Evolutionary conservation across 2,329 filamentous ascomycete genomes (phyloP).

Genomic region (Leptographium lundbergii): DNA sequence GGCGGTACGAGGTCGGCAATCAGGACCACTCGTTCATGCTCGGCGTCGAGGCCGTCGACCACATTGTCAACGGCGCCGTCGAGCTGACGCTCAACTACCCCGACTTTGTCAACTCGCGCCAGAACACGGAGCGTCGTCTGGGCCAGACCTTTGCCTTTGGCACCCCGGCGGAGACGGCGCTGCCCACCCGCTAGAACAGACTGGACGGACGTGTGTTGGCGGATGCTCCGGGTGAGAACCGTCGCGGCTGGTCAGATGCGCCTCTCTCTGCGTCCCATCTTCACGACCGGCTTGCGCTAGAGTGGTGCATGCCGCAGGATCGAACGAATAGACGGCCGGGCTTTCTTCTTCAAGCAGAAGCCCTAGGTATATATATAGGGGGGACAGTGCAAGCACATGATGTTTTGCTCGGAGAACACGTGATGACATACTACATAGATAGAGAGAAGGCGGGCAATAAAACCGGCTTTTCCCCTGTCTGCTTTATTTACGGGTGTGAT

Average conservation of each 20-base stretch:
- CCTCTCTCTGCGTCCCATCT: no score
- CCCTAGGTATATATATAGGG: neutral
- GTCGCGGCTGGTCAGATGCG: neutral
- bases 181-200: slow-evolving; percentile 26
- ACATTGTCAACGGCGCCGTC: slow-evolving; percentile 77
- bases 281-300: neutral
- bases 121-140: slow-evolving; percentile 54
- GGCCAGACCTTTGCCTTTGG: slow-evolving; percentile 33
- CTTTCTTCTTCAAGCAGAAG: neutral
- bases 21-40: slow-evolving; percentile 98
- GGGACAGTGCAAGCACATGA: neutral
- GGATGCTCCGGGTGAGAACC: neutral
- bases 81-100: slow-evolving; percentile 95
- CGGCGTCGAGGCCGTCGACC: slow-evolving; percentile 84
- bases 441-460: neutral
- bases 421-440: neutral
- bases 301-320: neutral
- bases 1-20: slow-evolving; percentile 92
- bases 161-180: slow-evolving; percentile 18
- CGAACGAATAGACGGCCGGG: neutral
- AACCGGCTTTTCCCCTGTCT: neutral
- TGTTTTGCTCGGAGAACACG: neutral
- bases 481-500: neutral
- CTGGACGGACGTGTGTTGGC: neutral
- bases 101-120: slow-evolving; percentile 77